These are phyloP conservation scores for Orbilia javanica DNA, from an alignment of 2,329 filamentous ascomycete species.

Conservation along the genomic window DNA sequence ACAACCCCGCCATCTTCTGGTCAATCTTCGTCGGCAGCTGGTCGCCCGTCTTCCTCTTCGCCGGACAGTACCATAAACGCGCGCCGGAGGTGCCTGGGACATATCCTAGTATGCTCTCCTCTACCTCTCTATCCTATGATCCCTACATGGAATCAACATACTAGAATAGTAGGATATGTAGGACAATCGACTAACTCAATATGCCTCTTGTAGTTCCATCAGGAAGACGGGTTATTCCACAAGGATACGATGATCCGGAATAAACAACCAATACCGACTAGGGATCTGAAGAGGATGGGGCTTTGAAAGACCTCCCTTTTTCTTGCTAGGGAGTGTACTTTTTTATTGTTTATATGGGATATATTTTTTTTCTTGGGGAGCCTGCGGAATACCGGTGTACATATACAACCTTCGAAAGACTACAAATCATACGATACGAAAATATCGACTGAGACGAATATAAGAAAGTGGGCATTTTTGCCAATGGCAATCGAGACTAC, in stretches of 20 bases:
- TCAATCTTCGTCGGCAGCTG: conserved; percentile 79
- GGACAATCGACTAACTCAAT: conserved; percentile 13
- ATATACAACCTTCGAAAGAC: neutral
- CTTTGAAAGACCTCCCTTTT: neutral
- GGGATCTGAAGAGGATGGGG: neutral
- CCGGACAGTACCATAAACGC: conserved; percentile 79
- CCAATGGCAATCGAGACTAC: neutral
- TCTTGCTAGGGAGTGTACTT: neutral
- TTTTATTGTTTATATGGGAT: conserved; percentile 18
- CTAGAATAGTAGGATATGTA: neutral
- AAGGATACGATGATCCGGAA: conserved; percentile 55
- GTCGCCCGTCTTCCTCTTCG: conserved; percentile 78
- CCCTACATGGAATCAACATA: too few relatives aligned
- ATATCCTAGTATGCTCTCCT: conserved; percentile 84
- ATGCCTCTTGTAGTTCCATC: conserved; percentile 32
- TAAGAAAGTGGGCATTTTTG: neutral
- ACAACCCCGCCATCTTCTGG: conserved; percentile 93
- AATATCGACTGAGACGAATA: neutral
- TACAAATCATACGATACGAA: neutral
- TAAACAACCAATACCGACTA: conserved; percentile 8
- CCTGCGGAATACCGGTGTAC: conserved; percentile 3
- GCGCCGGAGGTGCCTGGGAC: conserved; percentile 82
- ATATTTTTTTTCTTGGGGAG: conserved; percentile 2
- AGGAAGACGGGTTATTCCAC: conserved; percentile 50
- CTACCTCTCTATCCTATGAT: neutral